Evolutionary conservation across 1,284 basidiomycete species (phyloP).

Genomic region (Leccinum huronense): DNA sequence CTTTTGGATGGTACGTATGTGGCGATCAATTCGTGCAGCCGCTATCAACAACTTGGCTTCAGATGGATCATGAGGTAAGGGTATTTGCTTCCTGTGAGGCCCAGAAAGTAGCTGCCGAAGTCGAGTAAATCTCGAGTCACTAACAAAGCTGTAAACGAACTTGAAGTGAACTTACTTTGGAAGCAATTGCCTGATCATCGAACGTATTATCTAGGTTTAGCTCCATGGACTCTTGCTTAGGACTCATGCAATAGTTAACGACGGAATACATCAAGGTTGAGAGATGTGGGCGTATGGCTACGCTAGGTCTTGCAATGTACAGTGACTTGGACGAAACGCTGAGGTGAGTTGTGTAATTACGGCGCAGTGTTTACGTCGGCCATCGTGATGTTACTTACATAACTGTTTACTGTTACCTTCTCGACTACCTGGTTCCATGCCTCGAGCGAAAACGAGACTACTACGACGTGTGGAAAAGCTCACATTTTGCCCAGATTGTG

Average conservation of each 20-base stretch:
- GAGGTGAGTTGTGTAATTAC: no score
- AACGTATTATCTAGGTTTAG: background rate
- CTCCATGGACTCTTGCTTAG: background rate
- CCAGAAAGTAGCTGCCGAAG: background rate
- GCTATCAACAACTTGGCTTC: background rate
- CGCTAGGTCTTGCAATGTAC: no score
- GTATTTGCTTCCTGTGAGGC: background rate
- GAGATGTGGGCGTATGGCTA: no score
- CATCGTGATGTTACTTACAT: no score
- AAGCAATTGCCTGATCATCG: background rate
- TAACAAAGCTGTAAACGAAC: background rate
- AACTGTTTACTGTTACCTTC: no score
- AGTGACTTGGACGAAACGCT: no score
- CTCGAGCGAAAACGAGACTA: background rate
- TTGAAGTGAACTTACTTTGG: background rate
- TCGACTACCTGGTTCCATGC: no score
- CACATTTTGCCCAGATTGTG: background rate
- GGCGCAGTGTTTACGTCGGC: no score
- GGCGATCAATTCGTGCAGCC: background rate
- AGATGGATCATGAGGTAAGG: background rate
- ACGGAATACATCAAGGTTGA: no score
- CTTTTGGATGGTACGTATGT: background rate
- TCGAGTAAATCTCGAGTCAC: background rate
- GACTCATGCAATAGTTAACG: background rate
- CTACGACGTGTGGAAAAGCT: background rate